These are phyloP conservation scores for Rhexocercosporidium sp. DNA, from an alignment of 2,329 filamentous ascomycete species.

Conservation along the genomic window DNA sequence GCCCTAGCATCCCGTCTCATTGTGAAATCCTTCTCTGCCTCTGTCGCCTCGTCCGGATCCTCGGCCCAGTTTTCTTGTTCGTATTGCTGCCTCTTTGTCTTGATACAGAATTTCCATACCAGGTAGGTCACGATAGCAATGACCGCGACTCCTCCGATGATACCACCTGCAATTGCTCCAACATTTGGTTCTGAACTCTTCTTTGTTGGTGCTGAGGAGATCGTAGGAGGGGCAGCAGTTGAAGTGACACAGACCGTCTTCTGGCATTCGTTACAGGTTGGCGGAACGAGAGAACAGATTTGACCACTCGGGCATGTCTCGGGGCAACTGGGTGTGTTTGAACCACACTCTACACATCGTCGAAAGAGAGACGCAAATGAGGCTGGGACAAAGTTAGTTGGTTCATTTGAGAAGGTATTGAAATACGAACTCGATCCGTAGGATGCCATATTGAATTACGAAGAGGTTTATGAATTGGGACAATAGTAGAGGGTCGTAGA, in stretches of 20 bases:
- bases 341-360: slow-evolving; percentile 63
- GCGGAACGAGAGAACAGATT: slow-evolving; percentile 63
- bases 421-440: slow-evolving; percentile 28
- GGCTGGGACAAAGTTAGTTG: slow-evolving; percentile 32
- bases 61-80: slow-evolving; percentile 62
- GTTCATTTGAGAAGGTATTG: not conserved
- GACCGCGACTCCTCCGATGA: slow-evolving; percentile 80
- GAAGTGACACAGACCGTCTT: slow-evolving; percentile 58
- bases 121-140: slow-evolving; percentile 78
- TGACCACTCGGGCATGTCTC: slow-evolving; percentile 55
- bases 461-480: not conserved
- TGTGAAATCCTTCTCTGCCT: slow-evolving; percentile 58
- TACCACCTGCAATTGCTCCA: slow-evolving; percentile 89
- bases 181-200: slow-evolving; percentile 63
- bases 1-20: slow-evolving; percentile 66
- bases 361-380: slow-evolving; percentile 51
- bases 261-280: slow-evolving; percentile 65
- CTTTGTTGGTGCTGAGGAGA: slow-evolving; percentile 41
- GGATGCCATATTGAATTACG: slow-evolving; percentile 16
- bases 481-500: not conserved
- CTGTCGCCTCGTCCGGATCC: slow-evolving; percentile 55
- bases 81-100: slow-evolving; percentile 74
- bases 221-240: slow-evolving; percentile 30
- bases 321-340: slow-evolving; percentile 61
- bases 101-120: slow-evolving; percentile 87